A percentile compares a stretch with the other conserved stretches of the same genome.
phyloP scores from a whole-genome alignment of 2,329 filamentous ascomycete genomes.

The Rachicladosporium sp. region DNA sequence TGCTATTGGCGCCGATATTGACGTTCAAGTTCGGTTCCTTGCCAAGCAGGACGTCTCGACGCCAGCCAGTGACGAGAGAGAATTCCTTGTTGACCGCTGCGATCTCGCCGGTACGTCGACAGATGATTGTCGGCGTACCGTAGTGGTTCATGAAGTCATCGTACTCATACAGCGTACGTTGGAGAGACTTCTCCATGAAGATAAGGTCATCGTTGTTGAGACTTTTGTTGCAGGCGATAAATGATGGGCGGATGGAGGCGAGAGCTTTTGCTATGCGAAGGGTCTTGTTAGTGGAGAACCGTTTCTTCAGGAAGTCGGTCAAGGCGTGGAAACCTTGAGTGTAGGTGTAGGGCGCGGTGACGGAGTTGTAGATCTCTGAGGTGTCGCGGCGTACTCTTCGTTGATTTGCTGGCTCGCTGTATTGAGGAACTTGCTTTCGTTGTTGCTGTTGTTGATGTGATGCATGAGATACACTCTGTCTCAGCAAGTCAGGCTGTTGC shows the following conservation, averaged over 20 bases:
- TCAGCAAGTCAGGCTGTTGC: constrained; percentile 15
- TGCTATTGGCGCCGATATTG: constrained; percentile 48
- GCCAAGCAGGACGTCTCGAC: constrained; percentile 75
- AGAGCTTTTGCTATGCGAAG: constrained; percentile 77
- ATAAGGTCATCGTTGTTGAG: constrained; percentile 79
- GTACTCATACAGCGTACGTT: constrained; percentile 83
- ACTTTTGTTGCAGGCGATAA: constrained; percentile 81
- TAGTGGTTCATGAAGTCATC: constrained; percentile 84
- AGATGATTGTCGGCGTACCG: constrained; percentile 83
- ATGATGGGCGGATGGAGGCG: constrained; percentile 79
- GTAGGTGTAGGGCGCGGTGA: constrained; percentile 86
- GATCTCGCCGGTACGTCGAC: constrained; percentile 85
- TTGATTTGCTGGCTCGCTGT: constrained; percentile 17
- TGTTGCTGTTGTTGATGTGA: constrained; percentile 13
- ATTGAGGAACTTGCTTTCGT: constrained; percentile 18
- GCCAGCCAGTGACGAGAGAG: constrained; percentile 89
- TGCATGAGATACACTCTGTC: constrained; percentile 22
- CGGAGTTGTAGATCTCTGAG: constrained; percentile 74
- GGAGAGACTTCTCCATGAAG: constrained; percentile 96
- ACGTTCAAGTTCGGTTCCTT: constrained; percentile 79
- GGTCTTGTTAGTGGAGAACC: constrained; percentile 65
- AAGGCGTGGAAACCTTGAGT: constrained; percentile 82
- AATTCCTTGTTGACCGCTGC: constrained; percentile 94
- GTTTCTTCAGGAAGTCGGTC: constrained; percentile 64
- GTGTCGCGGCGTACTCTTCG: constrained; percentile 54